These are phyloP conservation scores for Vachellia collinsii DNA, from an alignment of 306 rosid genomes.

Conservation along the genomic window DNA sequence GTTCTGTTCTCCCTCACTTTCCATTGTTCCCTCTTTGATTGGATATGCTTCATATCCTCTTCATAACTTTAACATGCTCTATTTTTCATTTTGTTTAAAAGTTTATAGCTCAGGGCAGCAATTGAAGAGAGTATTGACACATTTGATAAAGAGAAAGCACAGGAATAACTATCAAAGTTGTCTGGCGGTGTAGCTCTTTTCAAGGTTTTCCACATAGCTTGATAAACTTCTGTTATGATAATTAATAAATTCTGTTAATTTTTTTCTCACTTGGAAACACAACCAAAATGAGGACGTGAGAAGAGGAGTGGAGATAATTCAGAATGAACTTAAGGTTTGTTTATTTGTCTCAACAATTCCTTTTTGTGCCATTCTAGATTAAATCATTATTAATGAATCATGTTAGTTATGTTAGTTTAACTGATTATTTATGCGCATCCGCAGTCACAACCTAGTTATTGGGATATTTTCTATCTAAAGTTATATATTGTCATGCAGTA, in stretches of 20 bases:
- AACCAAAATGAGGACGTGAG: constrained; percentile 75
- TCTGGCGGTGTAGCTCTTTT: constrained; percentile 95
- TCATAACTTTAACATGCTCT: too few species aligned
- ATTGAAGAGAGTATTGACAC: constrained; percentile 63
- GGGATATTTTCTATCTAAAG: too few species aligned
- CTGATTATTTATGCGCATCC: constrained; percentile 56
- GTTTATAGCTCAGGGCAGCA: neutral
- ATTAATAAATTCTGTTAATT: too few species aligned
- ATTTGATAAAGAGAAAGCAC: constrained; percentile 93
- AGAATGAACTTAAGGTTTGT: constrained; percentile 81
- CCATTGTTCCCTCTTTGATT: too few species aligned
- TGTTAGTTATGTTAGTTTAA: constrained; percentile 15
- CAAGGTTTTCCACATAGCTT: constrained; percentile 55
- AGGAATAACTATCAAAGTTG: constrained; percentile 86
- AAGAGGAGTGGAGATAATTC: constrained; percentile 81
- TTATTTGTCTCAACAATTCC: constrained; percentile 19
- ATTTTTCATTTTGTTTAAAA: too few species aligned
- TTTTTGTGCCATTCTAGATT: neutral
- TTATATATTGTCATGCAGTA: neutral
- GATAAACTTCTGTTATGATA: constrained; percentile 32
- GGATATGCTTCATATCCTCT: too few species aligned
- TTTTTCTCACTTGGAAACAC: neutral
- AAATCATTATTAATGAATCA: constrained; percentile 30
- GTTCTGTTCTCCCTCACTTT: too few species aligned
- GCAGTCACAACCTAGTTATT: neutral